Base-by-base conservation (phyloP, 257 asterid genomes). In the Solanum sejunctum region DNA sequence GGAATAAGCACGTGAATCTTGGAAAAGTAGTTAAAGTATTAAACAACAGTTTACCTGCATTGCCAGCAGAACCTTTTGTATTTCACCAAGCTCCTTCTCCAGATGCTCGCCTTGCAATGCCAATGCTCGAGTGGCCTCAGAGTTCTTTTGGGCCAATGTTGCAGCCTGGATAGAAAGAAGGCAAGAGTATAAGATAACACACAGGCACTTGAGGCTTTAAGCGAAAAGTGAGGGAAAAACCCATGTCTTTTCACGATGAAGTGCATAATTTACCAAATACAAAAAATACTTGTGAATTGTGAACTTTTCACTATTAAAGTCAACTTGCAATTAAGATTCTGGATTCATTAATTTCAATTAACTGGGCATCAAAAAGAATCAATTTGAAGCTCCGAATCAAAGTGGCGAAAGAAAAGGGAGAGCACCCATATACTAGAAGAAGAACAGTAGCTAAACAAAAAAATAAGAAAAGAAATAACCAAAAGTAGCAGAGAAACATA, bases 51-150 rank as follows among this genome's bases (percentile, higher is more conserved):
- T 8, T 92, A 96, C 99, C 97, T 96, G 99, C 98, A 96, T 96
- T 86, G 98, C 95, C 87, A 95, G 89, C 36, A 95, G 92, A 92
- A 91, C 93, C 83, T 92, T 94, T 88, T 94, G 98, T 87, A 92
- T 88, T 89, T 95, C 98, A 84, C 92, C 90, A 28, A 95, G 94
- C 91, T 94, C 99, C 90, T 90, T 91, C 92, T 91, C 97, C 86
- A 95, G 83, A 55, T 61, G 84, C 86, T 92, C 97, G 85, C 89
- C 98, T 84, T 92, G 95, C 84, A 86, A 90, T 85, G 97, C 94
- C 91, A 95, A 90, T 84, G 94, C 93, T 86, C 95, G 92, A 69
- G 96, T 91, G 23, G 91, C 94, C 93, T 95, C 99, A 13, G 98
- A 94, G 78, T 92, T 92, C 89, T 92, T 95, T 89, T 92, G 96